A percentile compares a stretch with the other conserved stretches of the same genome.
These are phyloP conservation scores for Ustilago hordei DNA, from an alignment of 1,284 basidiomycete species.

Conservation along the genomic window DNA sequence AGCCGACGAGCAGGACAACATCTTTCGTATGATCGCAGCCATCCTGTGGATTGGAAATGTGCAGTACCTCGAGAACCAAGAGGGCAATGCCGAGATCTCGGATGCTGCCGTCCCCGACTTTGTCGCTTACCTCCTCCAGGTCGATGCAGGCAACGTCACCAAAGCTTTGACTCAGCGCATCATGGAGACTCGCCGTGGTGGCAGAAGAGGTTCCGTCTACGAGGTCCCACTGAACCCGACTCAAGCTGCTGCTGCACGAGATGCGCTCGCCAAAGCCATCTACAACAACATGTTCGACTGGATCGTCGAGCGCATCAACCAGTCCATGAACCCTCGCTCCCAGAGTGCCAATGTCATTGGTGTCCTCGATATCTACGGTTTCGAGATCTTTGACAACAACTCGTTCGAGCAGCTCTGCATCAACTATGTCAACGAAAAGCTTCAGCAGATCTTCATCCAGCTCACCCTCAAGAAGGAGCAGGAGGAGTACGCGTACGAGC, in stretches of 20 bases:
- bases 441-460: slow-evolving; percentile 96
- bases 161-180: slow-evolving; percentile 88
- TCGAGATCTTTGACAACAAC: slow-evolving; percentile 99
- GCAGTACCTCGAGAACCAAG: slow-evolving; percentile 82
- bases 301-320: slow-evolving; percentile 96
- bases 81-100: slow-evolving; percentile 84
- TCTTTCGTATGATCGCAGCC: slow-evolving; percentile 90
- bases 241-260: slow-evolving; percentile 87
- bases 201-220: slow-evolving; percentile 91
- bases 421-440: slow-evolving; percentile 99
- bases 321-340: slow-evolving; percentile 88
- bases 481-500: slow-evolving; percentile 97
- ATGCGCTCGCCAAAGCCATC: slow-evolving; percentile 94
- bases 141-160: slow-evolving; percentile 81
- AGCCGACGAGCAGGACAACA: slow-evolving; percentile 86
- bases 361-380: slow-evolving; percentile 90
- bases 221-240: slow-evolving; percentile 95
- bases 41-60: slow-evolving; percentile 95
- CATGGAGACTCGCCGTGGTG: slow-evolving; percentile 84
- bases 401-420: slow-evolving; percentile 99
- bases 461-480: slow-evolving; percentile 98
- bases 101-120: slow-evolving; percentile 95
- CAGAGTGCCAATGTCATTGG: slow-evolving; percentile 86
- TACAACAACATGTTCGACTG: slow-evolving; percentile 99
- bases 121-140: slow-evolving; percentile 92